Percentiles rank a stretch among this genome's conserved stretches.
Evolutionary conservation across 2,329 filamentous ascomycete species (phyloP).

Genomic region (Verticillium longisporum): DNA sequence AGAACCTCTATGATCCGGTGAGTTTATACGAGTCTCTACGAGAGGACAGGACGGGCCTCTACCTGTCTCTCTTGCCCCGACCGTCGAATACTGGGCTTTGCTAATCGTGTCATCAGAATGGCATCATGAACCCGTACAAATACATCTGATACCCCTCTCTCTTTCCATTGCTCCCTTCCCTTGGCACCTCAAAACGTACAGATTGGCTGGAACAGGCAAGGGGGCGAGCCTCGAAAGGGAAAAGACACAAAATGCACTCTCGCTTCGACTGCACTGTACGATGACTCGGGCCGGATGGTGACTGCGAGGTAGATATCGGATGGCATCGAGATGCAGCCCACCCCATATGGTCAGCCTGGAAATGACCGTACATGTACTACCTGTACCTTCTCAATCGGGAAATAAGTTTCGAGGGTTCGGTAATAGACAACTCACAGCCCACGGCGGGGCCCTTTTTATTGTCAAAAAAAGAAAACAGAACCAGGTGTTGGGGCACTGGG

Average conservation of each 20-base stretch:
- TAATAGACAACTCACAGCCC: neutral
- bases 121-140: slow-evolving; percentile 99
- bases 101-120: slow-evolving; percentile 54
- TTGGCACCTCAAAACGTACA: neutral
- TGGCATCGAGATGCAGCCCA: no score
- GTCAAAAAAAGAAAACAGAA: neutral
- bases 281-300: neutral
- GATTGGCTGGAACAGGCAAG: no score
- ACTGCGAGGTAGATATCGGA: neutral
- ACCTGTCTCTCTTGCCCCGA: no score
- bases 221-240: no score
- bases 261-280: no score
- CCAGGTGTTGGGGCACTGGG: neutral
- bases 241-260: no score
- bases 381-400: neutral
- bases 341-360: no score
- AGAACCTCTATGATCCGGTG: slow-evolving; percentile 89
- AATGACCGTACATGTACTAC: no score
- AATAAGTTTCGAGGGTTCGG: neutral
- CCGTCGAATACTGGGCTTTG: neutral
- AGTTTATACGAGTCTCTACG: slow-evolving; percentile 28
- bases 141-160: slow-evolving; percentile 74
- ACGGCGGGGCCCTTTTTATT: neutral
- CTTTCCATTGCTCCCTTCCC: no score
- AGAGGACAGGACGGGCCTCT: no score